A percentile compares a stretch with the other conserved stretches of the same genome.
These are phyloP conservation scores for Acanthamoeba lugdunensis DNA, from an alignment of 208 protist species.

Conservation along the genomic window DNA sequence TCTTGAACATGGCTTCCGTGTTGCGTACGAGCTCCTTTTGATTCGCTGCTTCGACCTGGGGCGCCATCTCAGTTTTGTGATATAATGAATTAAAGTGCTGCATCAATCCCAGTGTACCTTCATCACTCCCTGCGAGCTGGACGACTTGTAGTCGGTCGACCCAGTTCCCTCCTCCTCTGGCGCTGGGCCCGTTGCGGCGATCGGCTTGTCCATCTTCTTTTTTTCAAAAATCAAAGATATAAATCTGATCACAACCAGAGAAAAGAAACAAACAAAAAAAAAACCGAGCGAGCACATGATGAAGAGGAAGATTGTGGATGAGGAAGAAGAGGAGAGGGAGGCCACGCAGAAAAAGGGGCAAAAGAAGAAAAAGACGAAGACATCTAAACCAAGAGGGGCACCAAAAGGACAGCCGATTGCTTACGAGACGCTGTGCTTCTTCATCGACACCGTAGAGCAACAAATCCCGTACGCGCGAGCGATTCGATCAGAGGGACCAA, in stretches of 20 bases:
- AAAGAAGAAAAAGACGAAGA: neutral
- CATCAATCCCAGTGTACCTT: neutral
- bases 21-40: constrained; percentile 27
- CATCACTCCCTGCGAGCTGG: constrained; percentile 22
- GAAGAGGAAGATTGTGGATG: too few species aligned
- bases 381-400: neutral
- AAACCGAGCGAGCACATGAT: too few species aligned
- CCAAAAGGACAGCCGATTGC: neutral
- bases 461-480: neutral
- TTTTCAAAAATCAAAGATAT: too few species aligned
- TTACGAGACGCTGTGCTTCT: neutral
- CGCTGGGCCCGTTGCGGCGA: neutral
- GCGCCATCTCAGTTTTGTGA: neutral
- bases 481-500: neutral
- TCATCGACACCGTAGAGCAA: neutral
- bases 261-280: too few species aligned
- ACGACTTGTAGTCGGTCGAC: constrained; percentile 2
- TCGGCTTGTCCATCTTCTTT: constrained; percentile 11
- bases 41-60: constrained; percentile 23
- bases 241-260: neutral
- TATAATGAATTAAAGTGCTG: neutral
- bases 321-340: too few species aligned
- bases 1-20: constrained; percentile 53
- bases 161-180: neutral
- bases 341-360: neutral